phyloP scores from a whole-genome alignment of 345 rosid genomes.

The Noccaea bulbosa region DNA sequence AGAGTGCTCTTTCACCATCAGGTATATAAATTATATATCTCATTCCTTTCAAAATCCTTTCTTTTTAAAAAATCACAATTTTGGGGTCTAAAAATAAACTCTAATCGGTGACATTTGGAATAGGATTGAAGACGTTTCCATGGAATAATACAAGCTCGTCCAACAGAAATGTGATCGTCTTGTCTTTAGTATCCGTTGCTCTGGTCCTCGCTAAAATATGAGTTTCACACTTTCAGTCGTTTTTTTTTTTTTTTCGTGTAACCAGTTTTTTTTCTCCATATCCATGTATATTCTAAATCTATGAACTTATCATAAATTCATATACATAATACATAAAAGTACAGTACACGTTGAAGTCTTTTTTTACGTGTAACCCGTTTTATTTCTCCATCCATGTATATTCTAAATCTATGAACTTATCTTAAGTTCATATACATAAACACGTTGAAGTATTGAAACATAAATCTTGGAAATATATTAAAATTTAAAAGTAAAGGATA shows the following conservation, averaged over 20 bases:
- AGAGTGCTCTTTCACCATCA: slow-evolving; percentile 12
- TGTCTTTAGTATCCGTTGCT: slow-evolving; percentile 15
- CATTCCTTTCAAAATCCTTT: not conserved
- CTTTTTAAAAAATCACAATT: not conserved
- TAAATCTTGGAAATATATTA: too few species aligned
- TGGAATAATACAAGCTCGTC: slow-evolving; percentile 12
- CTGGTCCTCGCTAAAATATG: not conserved
- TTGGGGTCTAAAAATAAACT: too few species aligned
- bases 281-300: not conserved
- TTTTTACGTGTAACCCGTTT: too few species aligned
- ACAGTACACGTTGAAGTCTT: too few species aligned
- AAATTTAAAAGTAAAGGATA: not conserved
- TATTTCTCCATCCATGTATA: too few species aligned
- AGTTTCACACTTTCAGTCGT: not conserved
- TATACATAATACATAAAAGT: too few species aligned
- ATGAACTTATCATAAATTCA: not conserved
- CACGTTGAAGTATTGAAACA: too few species aligned
- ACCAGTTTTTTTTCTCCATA: not conserved
- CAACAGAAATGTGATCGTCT: slow-evolving; percentile 3
- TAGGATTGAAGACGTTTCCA: slow-evolving; percentile 12
- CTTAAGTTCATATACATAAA: too few species aligned
- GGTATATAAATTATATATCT: not conserved
- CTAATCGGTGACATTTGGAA: not conserved
- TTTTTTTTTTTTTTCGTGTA: not conserved
- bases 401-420: too few species aligned